Conservation (phyloP, 192 early-diverging fungal genomes). For the Linderina pennispora region DNA sequence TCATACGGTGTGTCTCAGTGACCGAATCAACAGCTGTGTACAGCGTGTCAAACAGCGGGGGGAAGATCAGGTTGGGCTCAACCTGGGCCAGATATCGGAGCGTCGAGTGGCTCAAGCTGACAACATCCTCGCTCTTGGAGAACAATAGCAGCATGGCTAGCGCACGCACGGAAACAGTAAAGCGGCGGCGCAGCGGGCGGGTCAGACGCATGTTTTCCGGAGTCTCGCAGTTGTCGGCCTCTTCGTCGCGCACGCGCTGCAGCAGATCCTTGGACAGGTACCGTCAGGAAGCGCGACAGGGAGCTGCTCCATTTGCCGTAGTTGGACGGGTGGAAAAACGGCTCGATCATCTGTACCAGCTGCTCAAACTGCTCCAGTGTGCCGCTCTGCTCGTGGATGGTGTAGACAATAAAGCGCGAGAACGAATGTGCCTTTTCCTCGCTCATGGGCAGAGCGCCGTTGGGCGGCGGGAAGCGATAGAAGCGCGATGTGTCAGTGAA, state of each 20-base stretch:
- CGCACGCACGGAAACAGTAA: slow-evolving; percentile 28
- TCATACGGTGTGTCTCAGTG: slow-evolving; percentile 81
- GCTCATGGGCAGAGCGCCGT: slow-evolving; percentile 25
- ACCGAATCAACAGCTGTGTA: slow-evolving; percentile 79
- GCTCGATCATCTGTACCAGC: slow-evolving; percentile 81
- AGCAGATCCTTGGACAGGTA: slow-evolving; percentile 62
- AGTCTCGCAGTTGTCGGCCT: slow-evolving; percentile 11
- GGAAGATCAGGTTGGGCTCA: slow-evolving; percentile 71
- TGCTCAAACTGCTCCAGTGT: slow-evolving; percentile 59
- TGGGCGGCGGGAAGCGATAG: slow-evolving; percentile 28
- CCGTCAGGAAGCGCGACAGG: slow-evolving; percentile 66
- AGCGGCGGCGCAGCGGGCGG: slow-evolving; percentile 31
- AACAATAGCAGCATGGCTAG: slow-evolving; percentile 43
- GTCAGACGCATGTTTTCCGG: slow-evolving; percentile 18
- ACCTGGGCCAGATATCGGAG: slow-evolving; percentile 51
- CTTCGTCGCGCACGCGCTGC: slow-evolving; percentile 43
- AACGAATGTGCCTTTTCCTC: slow-evolving; percentile 50
- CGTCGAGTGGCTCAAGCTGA: slow-evolving; percentile 41
- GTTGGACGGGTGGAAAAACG: slow-evolving; percentile 92
- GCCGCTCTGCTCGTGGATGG: slow-evolving; percentile 53
- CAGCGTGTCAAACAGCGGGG: slow-evolving; percentile 72
- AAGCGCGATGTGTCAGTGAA: slow-evolving; percentile 25
- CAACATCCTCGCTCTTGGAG: slow-evolving; percentile 34
- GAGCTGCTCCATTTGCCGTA: slow-evolving; percentile 74
- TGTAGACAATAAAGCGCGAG: slow-evolving; percentile 75